Base-by-base conservation (phyloP, 148 eudicot genomes). In the Limonium bicolor region DNA sequence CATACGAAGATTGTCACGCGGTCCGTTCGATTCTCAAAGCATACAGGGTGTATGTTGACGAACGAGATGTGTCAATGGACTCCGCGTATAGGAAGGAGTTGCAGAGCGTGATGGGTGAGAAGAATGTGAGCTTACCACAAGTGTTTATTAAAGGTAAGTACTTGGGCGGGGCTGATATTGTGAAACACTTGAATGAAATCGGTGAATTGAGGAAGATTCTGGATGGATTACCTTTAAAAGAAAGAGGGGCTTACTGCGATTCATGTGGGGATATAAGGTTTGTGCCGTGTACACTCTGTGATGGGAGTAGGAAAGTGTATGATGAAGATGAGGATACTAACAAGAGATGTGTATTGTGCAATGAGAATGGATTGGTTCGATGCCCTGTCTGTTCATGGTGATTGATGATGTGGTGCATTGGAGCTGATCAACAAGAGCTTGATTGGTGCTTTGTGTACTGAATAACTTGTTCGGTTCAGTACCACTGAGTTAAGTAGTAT, bases 11-110 rank as follows among this genome's bases (percentile, higher is more conserved):
- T 64, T 88, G 97, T 50, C 74, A 86, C 43, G 56, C 66, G 3
- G 92, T 80, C 18, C 53, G 87, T 33, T 61, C 64, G 66, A 84
- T 88, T 51, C 66, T 88, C 7, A 68, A 62, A 53, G 86, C 86
- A 5, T 74, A 70, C 62, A 58, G 80, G 20, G 94, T 88, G 23
- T 55, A 27, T 53, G 71, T 88, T 0, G 97, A 88, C 31, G 97
- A 88, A 53, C 63, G 75, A 36, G 97, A 88, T 40, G 67, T 80
- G n/a, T 88, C 97, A 1, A 83, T 88, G 97, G 97, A 88, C 65
- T 67, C 79, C 11, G 63, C 64, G 1, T 88, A 65, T 43, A 77
- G 69, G 54, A 68, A 59, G 36, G 94, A 83, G 58, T 62, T 88
- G 57, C 77, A 80, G 48, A 50, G 57, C 48, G 77, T 63, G 38